Evolutionary conservation across 768 basidiomycete genomes (phyloP).

Genomic region (Rhodosporidiobolus sp.): DNA sequence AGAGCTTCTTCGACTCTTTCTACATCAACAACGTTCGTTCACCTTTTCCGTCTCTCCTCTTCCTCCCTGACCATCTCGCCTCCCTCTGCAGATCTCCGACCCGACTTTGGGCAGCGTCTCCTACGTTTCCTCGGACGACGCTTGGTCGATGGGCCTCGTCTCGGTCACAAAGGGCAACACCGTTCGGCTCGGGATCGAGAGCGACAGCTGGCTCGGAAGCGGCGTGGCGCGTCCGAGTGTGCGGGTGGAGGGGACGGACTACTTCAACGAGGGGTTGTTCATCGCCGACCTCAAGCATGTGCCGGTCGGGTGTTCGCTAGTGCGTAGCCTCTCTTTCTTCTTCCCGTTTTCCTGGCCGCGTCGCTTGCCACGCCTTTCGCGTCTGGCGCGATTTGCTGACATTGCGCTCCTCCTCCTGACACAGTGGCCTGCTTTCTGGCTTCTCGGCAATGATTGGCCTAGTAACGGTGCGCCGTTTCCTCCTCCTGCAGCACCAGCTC

Average conservation of each 20-base stretch:
- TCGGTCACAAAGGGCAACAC: not conserved
- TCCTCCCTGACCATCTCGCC: not conserved
- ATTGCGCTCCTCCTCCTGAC: no score
- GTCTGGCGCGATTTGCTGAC: no score
- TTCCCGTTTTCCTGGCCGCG: no score
- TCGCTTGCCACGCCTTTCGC: no score
- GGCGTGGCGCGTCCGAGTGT: not conserved
- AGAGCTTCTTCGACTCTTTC: not conserved
- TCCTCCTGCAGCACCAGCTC: no score
- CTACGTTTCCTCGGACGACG: not conserved
- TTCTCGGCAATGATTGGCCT: no score
- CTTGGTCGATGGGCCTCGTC: constrained; percentile 4
- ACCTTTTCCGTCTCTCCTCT: not conserved
- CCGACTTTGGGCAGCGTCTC: not conserved
- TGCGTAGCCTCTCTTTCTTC: no score
- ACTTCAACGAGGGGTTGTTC: not conserved
- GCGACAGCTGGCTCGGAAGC: not conserved
- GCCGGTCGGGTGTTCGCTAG: no score
- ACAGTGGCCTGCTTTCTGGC: no score
- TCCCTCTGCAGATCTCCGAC: not conserved
- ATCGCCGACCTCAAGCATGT: no score
- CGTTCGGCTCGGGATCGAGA: not conserved
- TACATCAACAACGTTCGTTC: not conserved
- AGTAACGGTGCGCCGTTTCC: no score
- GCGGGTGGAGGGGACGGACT: not conserved